Evolutionary conservation across 2,329 filamentous ascomycete genomes (phyloP).

Genomic region (Epichloe elymi): DNA sequence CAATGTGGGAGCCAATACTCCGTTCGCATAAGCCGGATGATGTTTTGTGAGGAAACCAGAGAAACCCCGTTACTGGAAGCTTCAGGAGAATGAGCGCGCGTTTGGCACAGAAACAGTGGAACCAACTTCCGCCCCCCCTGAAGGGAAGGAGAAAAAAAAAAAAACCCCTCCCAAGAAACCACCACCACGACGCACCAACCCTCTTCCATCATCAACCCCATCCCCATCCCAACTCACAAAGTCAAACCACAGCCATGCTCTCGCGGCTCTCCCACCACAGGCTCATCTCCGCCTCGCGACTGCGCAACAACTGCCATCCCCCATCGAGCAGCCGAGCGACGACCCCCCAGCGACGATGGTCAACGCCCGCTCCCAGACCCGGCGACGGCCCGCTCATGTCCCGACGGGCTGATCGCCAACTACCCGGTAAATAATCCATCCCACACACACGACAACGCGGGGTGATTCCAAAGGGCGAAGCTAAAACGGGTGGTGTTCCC

Average conservation of each 20-base stretch:
- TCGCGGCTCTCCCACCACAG: constrained; percentile 12
- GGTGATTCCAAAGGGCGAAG: too few relatives aligned
- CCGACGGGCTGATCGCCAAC: constrained; percentile 50
- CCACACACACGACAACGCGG: too few relatives aligned
- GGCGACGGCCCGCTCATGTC: constrained; percentile 53
- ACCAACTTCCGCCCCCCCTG: too few relatives aligned
- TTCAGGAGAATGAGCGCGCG: too few relatives aligned
- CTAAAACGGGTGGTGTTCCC: too few relatives aligned
- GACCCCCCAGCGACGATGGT: constrained; percentile 28
- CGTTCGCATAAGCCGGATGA: too few relatives aligned
- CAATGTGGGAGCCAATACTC: too few relatives aligned
- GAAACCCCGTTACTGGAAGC: too few relatives aligned
- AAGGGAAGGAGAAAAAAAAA: rapidly evolving
- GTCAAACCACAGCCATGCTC: constrained; percentile 6
- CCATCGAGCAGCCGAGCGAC: constrained; percentile 3
- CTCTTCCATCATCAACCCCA: background rate
- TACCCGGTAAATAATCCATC: constrained; percentile 37
- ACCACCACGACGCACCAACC: too few relatives aligned
- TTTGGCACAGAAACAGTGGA: too few relatives aligned
- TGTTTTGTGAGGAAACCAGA: too few relatives aligned
- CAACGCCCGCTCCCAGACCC: constrained; percentile 41
- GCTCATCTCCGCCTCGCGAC: constrained; percentile 12
- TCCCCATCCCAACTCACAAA: too few relatives aligned
- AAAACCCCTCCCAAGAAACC: background rate
- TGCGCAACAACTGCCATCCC: constrained; percentile 1